Evolutionary conservation across 148 eudicot genomes (phyloP), one percentile per base, ranked within the genome.

Genomic region (Nyssa sinensis): DNA sequence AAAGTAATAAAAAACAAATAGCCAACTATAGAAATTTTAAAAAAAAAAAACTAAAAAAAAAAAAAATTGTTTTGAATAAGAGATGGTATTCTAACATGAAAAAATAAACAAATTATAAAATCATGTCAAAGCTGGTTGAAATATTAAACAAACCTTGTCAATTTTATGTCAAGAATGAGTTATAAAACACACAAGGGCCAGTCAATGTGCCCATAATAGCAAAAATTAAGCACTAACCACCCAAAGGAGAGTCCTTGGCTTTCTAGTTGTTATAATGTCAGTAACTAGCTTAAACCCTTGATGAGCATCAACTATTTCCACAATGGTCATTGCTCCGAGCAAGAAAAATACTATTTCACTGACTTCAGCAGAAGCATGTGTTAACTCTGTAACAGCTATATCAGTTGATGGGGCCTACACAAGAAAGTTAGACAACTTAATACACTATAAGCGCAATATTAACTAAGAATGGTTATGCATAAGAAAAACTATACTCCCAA

Each of bases 321-420:
- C 99, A 69, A 96, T 96, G 60, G 99, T 95, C 98, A 95, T 95
- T 75, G 98, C 99, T 69, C 99, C 99, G 70, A 96, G 88, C 89
- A 93, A 80, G 85, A 96, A 96, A 80, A 96, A 93, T 73, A 96
- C 99, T 77, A 93, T 93, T 86, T 93, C 86, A 81, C 99, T 93
- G 77, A 96, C 99, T 88, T 96, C 99, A 75, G 88, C 94, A 70
- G 97, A 90, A 81, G 98, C 99, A 78, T 86, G 97, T 72, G 90
- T 74, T 74, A 96, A 86, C 84, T 96, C 94, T 64, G 94, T 77
- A 71, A 93, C 79, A 80, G 89, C 97, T 80, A 93, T 80, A 69
- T 93, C 99, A 27, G 90, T 85, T 62, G 99, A 96, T 58, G 99
- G 98, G 80, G 99, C 99, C 99, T 96, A 72, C 80, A 81, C 77